Evolutionary conservation across 305 asterid species (phyloP), one percentile per base, ranked within the genome.

Genomic region (Fraxinus angustifolia): DNA sequence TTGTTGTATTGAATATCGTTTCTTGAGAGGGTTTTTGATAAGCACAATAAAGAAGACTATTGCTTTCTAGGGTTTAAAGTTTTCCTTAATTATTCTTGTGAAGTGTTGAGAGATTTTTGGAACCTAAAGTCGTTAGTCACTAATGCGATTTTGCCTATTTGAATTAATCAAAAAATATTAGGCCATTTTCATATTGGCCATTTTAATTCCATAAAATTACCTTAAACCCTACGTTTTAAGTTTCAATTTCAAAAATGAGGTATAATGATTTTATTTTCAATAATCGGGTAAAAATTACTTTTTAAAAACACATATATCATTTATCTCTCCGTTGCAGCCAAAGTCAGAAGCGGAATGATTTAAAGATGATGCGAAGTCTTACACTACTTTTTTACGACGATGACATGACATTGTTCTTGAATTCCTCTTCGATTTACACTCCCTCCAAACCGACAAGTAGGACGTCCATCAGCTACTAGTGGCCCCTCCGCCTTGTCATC

Each of bases 1-100:
- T 92, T 87, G 90, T 81, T 88, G 88, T 11, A 38, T 28, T 12
- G 17, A 67, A 4, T 67, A 28, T 28, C 35, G 73, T 28, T 28
- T 67, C 36, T 67, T 28, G 8, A 67, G 38, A 67, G 38, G 73
- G 36, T 26, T 30, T 28, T 67, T 67, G 3, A 28, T 67, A 7
- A 28, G 71, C 10, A 78, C 85, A 48, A 42, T 62, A 56, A n/a
- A 17, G 67, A 56, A 56, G 26, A 17, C 33, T 8, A 23, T 3
- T 8, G 68, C 33, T 62, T 62, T 62, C n/a, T 21, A 23, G 71
- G 71, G 71, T 62, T 62, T 62, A 62, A 11, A 7, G 70, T 8
- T 60, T 21, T 60, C 70, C 30, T 1, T 0, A 19, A 5, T 56
- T 7, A 6, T 7, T 7, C 68, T 6, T 6, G 10, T 6, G 8